A percentile compares a stretch with the other conserved stretches of the same genome.
These are phyloP conservation scores for Cucurbita moschata DNA, from an alignment of 306 rosid genomes.

Conservation along the genomic window DNA sequence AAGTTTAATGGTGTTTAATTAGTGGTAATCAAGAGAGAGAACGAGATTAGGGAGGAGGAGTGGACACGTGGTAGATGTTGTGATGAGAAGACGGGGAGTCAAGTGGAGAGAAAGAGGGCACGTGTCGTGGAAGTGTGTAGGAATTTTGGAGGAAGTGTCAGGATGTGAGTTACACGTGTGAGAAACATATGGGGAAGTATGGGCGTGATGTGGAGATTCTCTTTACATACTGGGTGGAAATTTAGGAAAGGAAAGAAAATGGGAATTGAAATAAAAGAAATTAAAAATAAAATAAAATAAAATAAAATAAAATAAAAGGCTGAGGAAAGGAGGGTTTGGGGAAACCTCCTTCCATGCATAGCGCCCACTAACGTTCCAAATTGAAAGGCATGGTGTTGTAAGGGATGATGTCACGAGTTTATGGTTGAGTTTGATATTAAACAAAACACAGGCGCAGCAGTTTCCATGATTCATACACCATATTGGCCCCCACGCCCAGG, in stretches of 20 bases:
- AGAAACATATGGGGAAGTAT: neutral
- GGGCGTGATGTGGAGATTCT: constrained; percentile 1
- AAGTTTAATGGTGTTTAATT: neutral
- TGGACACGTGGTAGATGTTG: neutral
- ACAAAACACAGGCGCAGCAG: neutral
- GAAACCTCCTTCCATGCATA: too few relatives aligned
- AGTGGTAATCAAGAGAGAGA: neutral
- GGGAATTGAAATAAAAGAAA: too few relatives aligned
- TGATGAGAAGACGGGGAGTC: neutral
- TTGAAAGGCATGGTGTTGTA: neutral
- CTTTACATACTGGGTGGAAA: neutral
- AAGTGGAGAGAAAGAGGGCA: neutral
- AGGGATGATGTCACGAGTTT: constrained; percentile 32
- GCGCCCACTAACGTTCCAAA: too few relatives aligned
- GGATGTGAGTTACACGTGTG: constrained; percentile 1
- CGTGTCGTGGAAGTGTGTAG: neutral
- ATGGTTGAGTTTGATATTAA: neutral
- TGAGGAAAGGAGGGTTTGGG: too few relatives aligned
- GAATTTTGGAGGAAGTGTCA: neutral
- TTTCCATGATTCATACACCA: neutral
- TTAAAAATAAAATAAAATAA: too few relatives aligned
- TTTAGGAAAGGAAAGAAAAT: too few relatives aligned
- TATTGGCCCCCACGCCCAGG: neutral
- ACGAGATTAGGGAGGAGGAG: neutral
- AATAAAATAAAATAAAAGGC: too few relatives aligned